Evolutionary conservation across 2,329 filamentous ascomycete genomes (phyloP).

Genomic region (Ophiostoma piceae): DNA sequence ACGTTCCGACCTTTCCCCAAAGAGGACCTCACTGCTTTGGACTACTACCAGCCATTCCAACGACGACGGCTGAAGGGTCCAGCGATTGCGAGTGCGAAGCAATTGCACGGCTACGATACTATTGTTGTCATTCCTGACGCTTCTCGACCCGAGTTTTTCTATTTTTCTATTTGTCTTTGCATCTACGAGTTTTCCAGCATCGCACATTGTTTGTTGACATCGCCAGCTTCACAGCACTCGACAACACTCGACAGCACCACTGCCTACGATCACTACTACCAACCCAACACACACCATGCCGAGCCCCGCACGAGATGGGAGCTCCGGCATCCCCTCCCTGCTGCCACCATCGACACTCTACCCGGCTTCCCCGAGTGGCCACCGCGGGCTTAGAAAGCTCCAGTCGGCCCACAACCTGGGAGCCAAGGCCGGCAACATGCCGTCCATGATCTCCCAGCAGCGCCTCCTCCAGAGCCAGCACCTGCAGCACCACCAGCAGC

Average conservation of each 20-base stretch:
- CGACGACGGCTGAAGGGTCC: neutral
- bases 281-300: slow-evolving; percentile 29
- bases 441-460: slow-evolving; percentile 52
- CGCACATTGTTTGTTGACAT: neutral
- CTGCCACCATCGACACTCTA: slow-evolving; percentile 34
- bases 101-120: neutral
- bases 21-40: neutral
- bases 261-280: too few species aligned
- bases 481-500: slow-evolving; percentile 36
- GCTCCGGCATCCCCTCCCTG: slow-evolving; percentile 31
- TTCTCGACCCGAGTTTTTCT: neutral
- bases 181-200: neutral
- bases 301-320: slow-evolving; percentile 33
- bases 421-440: slow-evolving; percentile 45
- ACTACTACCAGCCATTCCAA: neutral
- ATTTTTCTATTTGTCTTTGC: neutral
- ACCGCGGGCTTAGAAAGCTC: slow-evolving; percentile 64
- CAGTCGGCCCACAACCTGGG: slow-evolving; percentile 70
- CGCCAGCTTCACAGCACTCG: neutral
- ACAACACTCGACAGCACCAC: neutral
- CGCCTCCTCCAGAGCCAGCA: slow-evolving; percentile 44
- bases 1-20: slow-evolving; percentile 1
- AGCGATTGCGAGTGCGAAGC: neutral
- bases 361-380: slow-evolving; percentile 59
- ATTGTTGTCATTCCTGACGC: neutral